Base-by-base conservation (phyloP, 331 rosid genomes). In the Pyrus hybrid region DNA sequence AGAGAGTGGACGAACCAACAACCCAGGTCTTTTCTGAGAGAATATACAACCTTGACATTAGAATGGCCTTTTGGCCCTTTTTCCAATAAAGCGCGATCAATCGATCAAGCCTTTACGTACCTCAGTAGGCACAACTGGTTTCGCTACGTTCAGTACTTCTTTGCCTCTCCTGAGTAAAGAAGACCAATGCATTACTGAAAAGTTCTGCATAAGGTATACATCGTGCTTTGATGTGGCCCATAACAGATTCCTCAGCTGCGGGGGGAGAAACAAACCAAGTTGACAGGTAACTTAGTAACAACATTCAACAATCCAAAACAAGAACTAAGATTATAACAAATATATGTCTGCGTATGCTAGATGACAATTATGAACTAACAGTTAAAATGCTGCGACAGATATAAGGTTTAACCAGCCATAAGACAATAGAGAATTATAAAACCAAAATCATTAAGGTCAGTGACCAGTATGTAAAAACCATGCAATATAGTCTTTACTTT, bases 201-300 rank as follows among this genome's bases (percentile, higher is more conserved):
- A 92, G 86, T 89, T 92, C 83, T 92, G 97, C 96, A 89, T 84
- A 49, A 95, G 91, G 87, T 92, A 95, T 26, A 89, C 93, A 82
- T 95, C 99, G 68, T 95, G 97, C 90, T 95, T 95, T 64, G 97
- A 90, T 49, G 99, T 95, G 43, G 99, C 90, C 90, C 97, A 90
- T 83, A 92, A 70, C 83, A 95, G 82, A 83, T 90, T 90, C 72
- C 99, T 83, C 71, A 95, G 91, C 97, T 95, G 83, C 88, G 76
- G 41, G 80, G n/a, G 76, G 14, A 71, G 75, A 79, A 77, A 72
- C 28, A 84, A 35, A 83, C 57, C 28, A 77, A 37, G 45, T 56
- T 18, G 67, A 81, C 22, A 49, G 74, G 22, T 12, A 53, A 70
- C 74, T 84, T 81, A 80, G 77, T 25, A 77, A 60, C 47, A 47